Percentiles rank a stretch among this genome's conserved stretches.
phyloP scores from a whole-genome alignment of 2,329 filamentous ascomycete genomes.

The Plenodomus tracheiphilus region DNA sequence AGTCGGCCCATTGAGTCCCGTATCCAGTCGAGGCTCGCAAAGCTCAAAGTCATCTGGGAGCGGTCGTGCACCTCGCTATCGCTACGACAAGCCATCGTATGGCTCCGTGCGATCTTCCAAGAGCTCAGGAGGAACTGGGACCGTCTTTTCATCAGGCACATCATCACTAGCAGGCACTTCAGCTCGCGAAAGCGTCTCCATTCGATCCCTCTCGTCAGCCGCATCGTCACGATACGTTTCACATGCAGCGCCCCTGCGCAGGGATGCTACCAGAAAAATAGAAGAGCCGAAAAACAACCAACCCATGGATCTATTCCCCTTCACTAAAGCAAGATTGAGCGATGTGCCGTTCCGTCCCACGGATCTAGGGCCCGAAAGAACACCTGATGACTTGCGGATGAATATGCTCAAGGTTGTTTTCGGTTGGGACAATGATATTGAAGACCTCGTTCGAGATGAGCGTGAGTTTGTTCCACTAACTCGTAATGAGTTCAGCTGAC shows the following conservation, averaged over 20 bases:
- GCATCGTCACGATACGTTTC: constrained; percentile 61
- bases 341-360: constrained; percentile 81
- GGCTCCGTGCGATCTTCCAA: constrained; percentile 33
- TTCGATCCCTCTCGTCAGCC: constrained; percentile 55
- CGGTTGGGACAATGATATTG: constrained; percentile 86
- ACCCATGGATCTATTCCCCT: constrained; percentile 81
- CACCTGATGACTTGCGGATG: constrained; percentile 73
- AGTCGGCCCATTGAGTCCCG: constrained; percentile 68
- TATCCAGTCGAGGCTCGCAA: constrained; percentile 66
- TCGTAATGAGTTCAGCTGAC: constrained; percentile 15
- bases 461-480: constrained; percentile 46
- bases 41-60: constrained; percentile 58
- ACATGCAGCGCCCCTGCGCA: constrained; percentile 59
- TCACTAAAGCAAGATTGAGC: constrained; percentile 75
- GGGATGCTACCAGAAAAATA: constrained; percentile 79
- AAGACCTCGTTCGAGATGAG: constrained; percentile 82
- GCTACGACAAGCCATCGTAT: constrained; percentile 49
- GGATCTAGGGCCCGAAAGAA: constrained; percentile 52
- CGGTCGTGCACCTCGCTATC: constrained; percentile 49
- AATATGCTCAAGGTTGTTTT: constrained; percentile 96
- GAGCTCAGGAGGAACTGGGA: constrained; percentile 54
- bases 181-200: constrained; percentile 60
- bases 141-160: constrained; percentile 69
- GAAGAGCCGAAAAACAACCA: constrained; percentile 62
- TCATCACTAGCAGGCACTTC: constrained; percentile 50